Evolutionary conservation across 306 rosid genomes (phyloP).

Genomic region (Medicago lupulina): DNA sequence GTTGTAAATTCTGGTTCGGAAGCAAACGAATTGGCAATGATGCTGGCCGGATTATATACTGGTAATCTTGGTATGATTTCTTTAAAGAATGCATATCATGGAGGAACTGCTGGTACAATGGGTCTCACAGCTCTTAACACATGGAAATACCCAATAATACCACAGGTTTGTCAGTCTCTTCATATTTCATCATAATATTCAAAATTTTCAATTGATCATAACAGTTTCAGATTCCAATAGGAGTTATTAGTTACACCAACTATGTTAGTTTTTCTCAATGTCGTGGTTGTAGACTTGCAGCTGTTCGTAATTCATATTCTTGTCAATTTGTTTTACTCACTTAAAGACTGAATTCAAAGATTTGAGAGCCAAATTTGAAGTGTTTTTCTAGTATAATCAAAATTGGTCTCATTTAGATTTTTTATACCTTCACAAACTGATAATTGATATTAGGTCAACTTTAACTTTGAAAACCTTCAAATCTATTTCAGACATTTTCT

Average conservation of each 20-base stretch:
- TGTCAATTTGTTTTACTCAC: too few species aligned
- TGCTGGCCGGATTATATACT: conserved; percentile 92
- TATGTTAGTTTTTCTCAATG: too few species aligned
- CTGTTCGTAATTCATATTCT: too few species aligned
- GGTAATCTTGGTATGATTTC: conserved; percentile 88
- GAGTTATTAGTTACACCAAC: background rate
- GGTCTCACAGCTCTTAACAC: conserved; percentile 83
- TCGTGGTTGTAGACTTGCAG: too few species aligned
- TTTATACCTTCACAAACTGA: too few species aligned
- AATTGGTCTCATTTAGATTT: too few species aligned
- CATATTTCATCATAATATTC: conserved; percentile 24
- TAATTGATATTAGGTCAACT: background rate
- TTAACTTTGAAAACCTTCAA: background rate
- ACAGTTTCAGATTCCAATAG: conserved; percentile 12
- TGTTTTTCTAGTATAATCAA: too few species aligned
- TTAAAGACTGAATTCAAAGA: too few species aligned
- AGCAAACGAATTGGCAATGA: conserved; percentile 89
- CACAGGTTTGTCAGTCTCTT: conserved; percentile 70
- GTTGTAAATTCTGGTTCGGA: conserved; percentile 94
- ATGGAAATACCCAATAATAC: conserved; percentile 82
- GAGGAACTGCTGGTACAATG: conserved; percentile 81
- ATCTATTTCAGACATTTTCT: background rate
- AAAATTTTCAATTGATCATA: background rate
- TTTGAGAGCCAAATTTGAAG: too few species aligned
- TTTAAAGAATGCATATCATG: conserved; percentile 90